These are phyloP conservation scores for Colletotrichum paranaense DNA, from an alignment of 2,329 filamentous ascomycete genomes.

Conservation along the genomic window DNA sequence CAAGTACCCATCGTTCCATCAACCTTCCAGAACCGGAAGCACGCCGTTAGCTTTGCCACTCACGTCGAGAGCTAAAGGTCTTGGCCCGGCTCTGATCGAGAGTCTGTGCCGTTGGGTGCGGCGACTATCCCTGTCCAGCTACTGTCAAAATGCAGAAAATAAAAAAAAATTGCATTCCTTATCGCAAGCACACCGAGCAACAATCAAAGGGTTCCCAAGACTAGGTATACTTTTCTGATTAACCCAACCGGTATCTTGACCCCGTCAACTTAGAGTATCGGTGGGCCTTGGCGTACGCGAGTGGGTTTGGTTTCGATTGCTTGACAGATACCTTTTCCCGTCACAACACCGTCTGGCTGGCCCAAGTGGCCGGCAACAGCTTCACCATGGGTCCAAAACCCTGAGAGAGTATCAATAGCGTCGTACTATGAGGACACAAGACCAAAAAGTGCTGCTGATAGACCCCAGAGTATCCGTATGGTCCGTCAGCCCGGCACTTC, in stretches of 20 bases:
- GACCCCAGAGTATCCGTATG: neutral
- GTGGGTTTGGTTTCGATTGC: neutral
- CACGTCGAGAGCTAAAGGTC: conserved; percentile 13
- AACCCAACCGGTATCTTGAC: neutral
- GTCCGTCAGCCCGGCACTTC: neutral
- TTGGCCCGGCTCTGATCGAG: conserved; percentile 22
- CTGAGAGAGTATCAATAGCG: neutral
- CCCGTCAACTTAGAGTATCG: neutral
- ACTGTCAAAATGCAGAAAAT: conserved; percentile 1
- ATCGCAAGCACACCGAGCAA: conserved; percentile 17
- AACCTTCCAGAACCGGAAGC: conserved; percentile 43
- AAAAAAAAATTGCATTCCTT: conserved; percentile 12
- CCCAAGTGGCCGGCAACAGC: neutral
- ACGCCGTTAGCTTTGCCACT: conserved; percentile 38
- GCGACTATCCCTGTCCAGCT: conserved; percentile 19
- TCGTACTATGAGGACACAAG: neutral
- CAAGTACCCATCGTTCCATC: conserved; percentile 37
- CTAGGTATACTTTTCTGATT: neutral
- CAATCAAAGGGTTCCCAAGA: neutral
- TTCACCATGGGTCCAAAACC: neutral
- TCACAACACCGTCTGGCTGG: neutral
- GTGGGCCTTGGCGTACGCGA: neutral
- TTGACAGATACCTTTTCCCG: neutral
- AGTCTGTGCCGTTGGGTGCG: conserved; percentile 17
- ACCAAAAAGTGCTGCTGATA: neutral